Percentiles rank a stretch among this genome's conserved stretches.
Evolutionary conservation across 192 early-diverging fungal genomes (phyloP).

Genomic region (Podila horticola): DNA sequence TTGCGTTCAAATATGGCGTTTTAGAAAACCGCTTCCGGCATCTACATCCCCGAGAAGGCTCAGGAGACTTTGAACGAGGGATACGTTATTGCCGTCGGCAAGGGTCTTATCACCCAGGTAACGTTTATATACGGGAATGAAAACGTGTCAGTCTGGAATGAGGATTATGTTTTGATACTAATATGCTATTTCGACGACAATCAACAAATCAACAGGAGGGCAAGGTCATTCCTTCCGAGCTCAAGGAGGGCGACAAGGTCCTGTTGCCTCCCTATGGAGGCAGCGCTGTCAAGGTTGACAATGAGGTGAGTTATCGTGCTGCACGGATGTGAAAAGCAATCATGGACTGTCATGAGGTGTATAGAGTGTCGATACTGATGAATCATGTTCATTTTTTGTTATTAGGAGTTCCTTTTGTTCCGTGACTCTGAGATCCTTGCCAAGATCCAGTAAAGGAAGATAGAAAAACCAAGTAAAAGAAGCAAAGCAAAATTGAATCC

Average conservation of each 20-base stretch:
- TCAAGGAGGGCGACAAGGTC: constrained; percentile 94
- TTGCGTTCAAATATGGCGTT: neutral
- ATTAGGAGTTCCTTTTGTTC: constrained; percentile 86
- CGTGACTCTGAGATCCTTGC: constrained; percentile 95
- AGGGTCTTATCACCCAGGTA: constrained; percentile 85
- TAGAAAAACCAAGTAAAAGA: neutral
- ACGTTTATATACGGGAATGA: constrained; percentile 5
- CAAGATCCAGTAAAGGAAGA: constrained; percentile 75
- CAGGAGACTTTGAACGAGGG: constrained; percentile 98
- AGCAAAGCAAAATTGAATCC: too few species aligned
- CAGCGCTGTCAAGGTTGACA: constrained; percentile 88
- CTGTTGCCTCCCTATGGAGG: constrained; percentile 97
- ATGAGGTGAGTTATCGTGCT: constrained; percentile 52
- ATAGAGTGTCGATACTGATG: too few species aligned
- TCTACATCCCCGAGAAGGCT: constrained; percentile 99
- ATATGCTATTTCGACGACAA: too few species aligned
- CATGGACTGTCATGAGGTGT: too few species aligned
- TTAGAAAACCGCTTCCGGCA: constrained; percentile 94
- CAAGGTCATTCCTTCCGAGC: constrained; percentile 78
- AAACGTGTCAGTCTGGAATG: neutral
- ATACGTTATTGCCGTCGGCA: constrained; percentile 92
- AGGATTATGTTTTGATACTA: neutral
- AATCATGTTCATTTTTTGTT: too few species aligned
- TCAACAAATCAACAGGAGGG: constrained; percentile 68
- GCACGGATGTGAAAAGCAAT: too few species aligned